Conservation (phyloP, 495 filamentous ascomycete genomes). For the Cetradonia linearis region DNA sequence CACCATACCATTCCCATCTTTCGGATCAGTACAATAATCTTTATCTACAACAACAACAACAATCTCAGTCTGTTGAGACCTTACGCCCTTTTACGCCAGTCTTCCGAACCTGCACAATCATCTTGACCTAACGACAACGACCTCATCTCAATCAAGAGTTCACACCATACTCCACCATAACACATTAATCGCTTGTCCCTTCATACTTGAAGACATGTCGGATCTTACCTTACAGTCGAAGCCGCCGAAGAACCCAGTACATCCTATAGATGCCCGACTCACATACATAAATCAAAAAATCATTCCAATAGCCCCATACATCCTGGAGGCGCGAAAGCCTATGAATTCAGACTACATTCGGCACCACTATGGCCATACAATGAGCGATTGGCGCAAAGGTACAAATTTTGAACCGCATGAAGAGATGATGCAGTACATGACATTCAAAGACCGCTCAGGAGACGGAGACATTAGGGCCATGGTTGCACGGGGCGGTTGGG, state of each 20-base stretch:
- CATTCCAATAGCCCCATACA: conserved; percentile 40
- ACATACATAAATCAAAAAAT: conserved; percentile 38
- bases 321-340: conserved; percentile 34
- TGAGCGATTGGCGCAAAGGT: conserved; percentile 41
- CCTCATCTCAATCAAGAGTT: neutral
- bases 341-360: conserved; percentile 35
- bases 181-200: neutral
- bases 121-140: neutral
- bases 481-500: conserved; percentile 43
- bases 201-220: neutral
- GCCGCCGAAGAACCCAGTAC: conserved; percentile 3
- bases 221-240: neutral
- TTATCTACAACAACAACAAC: neutral
- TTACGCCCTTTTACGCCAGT: neutral
- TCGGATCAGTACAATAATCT: neutral
- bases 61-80: neutral
- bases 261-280: conserved; percentile 31
- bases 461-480: conserved; percentile 38
- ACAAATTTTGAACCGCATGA: conserved; percentile 38
- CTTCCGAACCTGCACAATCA: neutral
- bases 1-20: neutral
- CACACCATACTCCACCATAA: neutral
- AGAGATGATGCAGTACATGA: conserved; percentile 46
- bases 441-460: conserved; percentile 40
- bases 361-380: conserved; percentile 28